A percentile compares a stretch with the other conserved stretches of the same genome.
phyloP scores from a whole-genome alignment of 805 yeast genomes.

The Debaryomyces tyrocola region DNA sequence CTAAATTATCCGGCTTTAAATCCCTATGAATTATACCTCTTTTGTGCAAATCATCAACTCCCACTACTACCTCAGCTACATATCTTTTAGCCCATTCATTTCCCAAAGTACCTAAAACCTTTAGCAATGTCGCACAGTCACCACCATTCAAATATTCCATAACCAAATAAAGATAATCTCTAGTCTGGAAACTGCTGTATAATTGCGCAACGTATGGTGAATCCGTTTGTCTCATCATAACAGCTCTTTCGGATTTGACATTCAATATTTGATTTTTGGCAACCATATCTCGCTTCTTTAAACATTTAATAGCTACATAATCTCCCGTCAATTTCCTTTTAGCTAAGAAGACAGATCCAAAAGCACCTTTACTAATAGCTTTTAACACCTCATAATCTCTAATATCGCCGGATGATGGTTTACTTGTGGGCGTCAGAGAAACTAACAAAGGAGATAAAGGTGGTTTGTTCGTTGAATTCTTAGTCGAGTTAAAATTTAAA shows the following conservation, averaged over 20 bases:
- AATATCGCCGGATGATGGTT: conserved; percentile 57
- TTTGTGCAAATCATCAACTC: conserved; percentile 84
- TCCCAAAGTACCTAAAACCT: conserved; percentile 79
- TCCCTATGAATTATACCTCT: conserved; percentile 94
- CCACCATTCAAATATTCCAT: conserved; percentile 98
- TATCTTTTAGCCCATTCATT: conserved; percentile 85
- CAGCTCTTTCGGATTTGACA: conserved; percentile 92
- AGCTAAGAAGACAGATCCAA: conserved; percentile 91
- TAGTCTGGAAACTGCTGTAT: conserved; percentile 84
- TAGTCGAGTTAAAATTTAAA: conserved; percentile 5
- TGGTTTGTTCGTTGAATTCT: conserved; percentile 37
- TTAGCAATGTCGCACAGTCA: conserved; percentile 84
- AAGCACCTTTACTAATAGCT: conserved; percentile 96
- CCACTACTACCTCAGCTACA: conserved; percentile 86
- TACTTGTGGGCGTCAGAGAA: conserved; percentile 55
- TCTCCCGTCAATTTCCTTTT: conserved; percentile 86
- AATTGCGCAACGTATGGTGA: conserved; percentile 91
- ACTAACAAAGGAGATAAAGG: conserved; percentile 81
- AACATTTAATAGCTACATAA: conserved; percentile 89
- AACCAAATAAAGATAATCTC: conserved; percentile 82
- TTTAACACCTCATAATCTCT: conserved; percentile 86
- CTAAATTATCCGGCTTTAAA: conserved; percentile 88
- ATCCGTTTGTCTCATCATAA: conserved; percentile 96
- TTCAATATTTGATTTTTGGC: conserved; percentile 95
- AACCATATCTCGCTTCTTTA: conserved; percentile 92